These are phyloP conservation scores for Leccinum broughii DNA, from an alignment of 768 basidiomycete species.

Conservation along the genomic window DNA sequence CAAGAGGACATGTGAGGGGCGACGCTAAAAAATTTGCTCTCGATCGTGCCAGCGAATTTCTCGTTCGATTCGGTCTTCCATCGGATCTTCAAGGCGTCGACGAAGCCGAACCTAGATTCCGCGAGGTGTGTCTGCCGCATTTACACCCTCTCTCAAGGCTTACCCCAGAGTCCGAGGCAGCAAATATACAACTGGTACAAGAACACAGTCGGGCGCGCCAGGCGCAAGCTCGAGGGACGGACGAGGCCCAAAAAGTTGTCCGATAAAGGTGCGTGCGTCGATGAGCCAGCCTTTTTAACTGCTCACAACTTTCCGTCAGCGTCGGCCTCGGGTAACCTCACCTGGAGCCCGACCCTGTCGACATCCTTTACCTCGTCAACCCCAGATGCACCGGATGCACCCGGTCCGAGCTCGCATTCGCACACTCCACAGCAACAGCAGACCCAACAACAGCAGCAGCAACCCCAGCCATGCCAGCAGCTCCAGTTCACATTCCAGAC, in stretches of 20 bases:
- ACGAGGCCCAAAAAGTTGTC: constrained; percentile 50
- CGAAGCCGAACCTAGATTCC: constrained; percentile 60
- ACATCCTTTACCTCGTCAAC: constrained; percentile 37
- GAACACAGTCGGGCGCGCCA: constrained; percentile 62
- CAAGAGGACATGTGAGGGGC: constrained; percentile 59
- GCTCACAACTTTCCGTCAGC: constrained; percentile 6
- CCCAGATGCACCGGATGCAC: constrained; percentile 15
- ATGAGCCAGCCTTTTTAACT: neutral
- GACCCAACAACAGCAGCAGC: constrained; percentile 22
- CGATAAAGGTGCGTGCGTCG: constrained; percentile 45
- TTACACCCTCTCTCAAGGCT: neutral
- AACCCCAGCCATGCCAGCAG: constrained; percentile 34
- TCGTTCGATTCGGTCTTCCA: constrained; percentile 57
- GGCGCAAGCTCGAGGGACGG: constrained; percentile 57
- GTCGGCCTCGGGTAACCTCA: constrained; percentile 28
- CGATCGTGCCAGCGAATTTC: constrained; percentile 62
- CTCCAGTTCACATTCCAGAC: constrained; percentile 46
- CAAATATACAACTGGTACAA: constrained; percentile 79
- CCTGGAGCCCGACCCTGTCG: constrained; percentile 41
- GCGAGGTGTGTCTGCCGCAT: constrained; percentile 45
- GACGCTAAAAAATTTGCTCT: constrained; percentile 72
- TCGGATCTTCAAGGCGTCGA: constrained; percentile 53
- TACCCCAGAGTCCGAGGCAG: constrained; percentile 27
- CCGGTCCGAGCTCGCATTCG: constrained; percentile 34
- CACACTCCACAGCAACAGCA: constrained; percentile 7